Evolutionary conservation across 2,329 filamentous ascomycete genomes (phyloP).

Genomic region (Xylariaceae sp.): DNA sequence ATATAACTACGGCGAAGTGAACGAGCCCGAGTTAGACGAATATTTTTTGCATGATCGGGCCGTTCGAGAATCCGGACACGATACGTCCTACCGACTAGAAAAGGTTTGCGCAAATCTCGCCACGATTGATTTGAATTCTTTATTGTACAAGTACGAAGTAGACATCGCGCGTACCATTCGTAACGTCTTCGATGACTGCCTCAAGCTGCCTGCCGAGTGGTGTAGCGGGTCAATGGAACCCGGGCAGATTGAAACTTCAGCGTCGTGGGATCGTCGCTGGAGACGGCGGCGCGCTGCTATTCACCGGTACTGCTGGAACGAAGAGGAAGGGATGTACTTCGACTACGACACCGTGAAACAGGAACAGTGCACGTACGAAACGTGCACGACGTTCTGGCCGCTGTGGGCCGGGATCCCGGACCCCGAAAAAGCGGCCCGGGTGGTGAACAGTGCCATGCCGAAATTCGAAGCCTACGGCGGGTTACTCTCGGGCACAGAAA

Average conservation of each 20-base stretch:
- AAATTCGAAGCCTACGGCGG: slow-evolving; percentile 85
- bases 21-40: slow-evolving; percentile 83
- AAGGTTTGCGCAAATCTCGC: slow-evolving; percentile 81
- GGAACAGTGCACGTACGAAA: slow-evolving; percentile 78
- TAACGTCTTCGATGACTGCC: slow-evolving; percentile 72
- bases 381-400: slow-evolving; percentile 91
- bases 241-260: slow-evolving; percentile 71
- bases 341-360: slow-evolving; percentile 88
- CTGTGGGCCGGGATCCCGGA: slow-evolving; percentile 91
- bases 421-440: slow-evolving; percentile 75
- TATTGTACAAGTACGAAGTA: slow-evolving; percentile 94
- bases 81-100: slow-evolving; percentile 91
- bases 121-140: slow-evolving; percentile 89
- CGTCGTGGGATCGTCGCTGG: slow-evolving; percentile 84
- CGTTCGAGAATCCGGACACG: slow-evolving; percentile 92
- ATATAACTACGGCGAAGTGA: slow-evolving; percentile 73
- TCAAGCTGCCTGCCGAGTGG: slow-evolving; percentile 79
- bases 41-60: slow-evolving; percentile 96
- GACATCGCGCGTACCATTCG: slow-evolving; percentile 88
- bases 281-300: slow-evolving; percentile 78
- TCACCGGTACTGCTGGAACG: slow-evolving; percentile 92
- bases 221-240: slow-evolving; percentile 61
- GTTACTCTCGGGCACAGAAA: slow-evolving; percentile 80
- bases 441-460: slow-evolving; percentile 77
- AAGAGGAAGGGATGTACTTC: slow-evolving; percentile 91